Percentiles rank a stretch among this genome's conserved stretches.
These are phyloP conservation scores for Pseudohalonectria lignicola DNA, from an alignment of 2,329 filamentous ascomycete species.

Conservation along the genomic window DNA sequence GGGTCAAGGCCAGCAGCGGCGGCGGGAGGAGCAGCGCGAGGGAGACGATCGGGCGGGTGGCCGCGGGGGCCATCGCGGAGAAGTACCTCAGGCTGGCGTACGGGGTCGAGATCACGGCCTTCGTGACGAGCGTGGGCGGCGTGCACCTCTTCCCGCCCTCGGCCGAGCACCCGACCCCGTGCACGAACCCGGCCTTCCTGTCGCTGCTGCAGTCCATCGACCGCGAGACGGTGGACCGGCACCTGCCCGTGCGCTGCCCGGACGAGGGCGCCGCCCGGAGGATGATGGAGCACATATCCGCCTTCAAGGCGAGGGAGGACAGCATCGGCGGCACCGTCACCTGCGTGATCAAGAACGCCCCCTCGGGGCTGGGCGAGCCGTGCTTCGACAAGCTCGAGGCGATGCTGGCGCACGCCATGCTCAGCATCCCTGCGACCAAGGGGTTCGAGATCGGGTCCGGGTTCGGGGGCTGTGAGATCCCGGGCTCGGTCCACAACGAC, in stretches of 20 bases:
- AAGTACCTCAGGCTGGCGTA: conserved; percentile 78
- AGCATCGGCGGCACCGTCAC: conserved; percentile 93
- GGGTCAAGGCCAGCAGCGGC: conserved; percentile 80
- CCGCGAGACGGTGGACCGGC: conserved; percentile 67
- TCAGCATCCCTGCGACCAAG: conserved; percentile 90
- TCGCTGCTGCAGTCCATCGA: conserved; percentile 61
- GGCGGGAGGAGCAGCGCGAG: conserved; percentile 86
- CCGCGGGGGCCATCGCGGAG: conserved; percentile 84
- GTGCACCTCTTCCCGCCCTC: conserved; percentile 68
- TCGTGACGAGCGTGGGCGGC: conserved; percentile 74
- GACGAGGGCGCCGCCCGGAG: conserved; percentile 48
- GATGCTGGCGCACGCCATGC: conserved; percentile 82
- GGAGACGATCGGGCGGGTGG: conserved; percentile 89
- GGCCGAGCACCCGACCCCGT: conserved; percentile 52
- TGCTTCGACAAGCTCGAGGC: conserved; percentile 95
- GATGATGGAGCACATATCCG: conserved; percentile 73
- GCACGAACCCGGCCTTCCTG: conserved; percentile 71
- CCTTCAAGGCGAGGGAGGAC: conserved; percentile 68
- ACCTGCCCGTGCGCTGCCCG: conserved; percentile 82
- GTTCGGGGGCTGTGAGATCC: conserved; percentile 76
- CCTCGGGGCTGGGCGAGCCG: conserved; percentile 81
- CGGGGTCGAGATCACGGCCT: conserved; percentile 84
- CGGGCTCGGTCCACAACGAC: conserved; percentile 88
- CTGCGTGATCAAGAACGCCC: conserved; percentile 81
- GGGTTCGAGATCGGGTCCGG: conserved; percentile 93